phyloP scores from a whole-genome alignment of 768 basidiomycete genomes.

The Hydnum rufescens region DNA sequence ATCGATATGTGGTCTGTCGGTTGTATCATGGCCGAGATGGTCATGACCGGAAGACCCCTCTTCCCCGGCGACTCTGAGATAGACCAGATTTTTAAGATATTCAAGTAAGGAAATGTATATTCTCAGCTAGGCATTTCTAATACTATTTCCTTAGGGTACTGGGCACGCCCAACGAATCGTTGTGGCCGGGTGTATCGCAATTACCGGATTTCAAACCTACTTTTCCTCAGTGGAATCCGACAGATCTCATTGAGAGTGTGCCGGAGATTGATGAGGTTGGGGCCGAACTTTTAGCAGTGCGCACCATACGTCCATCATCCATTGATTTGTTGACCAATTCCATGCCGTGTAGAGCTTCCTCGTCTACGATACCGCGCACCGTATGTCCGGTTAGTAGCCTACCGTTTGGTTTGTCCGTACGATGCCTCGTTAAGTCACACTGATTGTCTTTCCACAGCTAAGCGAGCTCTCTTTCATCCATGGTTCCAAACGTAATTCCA shows the following conservation, averaged over 20 bases:
- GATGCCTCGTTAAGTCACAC: background rate
- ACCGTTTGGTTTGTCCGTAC: background rate
- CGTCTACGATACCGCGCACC: constrained; percentile 75
- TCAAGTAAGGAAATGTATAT: constrained; percentile 41
- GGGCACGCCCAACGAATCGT: constrained; percentile 80
- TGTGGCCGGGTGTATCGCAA: constrained; percentile 76
- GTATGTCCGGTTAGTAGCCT: constrained; percentile 58
- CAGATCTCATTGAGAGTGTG: constrained; percentile 48
- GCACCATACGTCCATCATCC: constrained; percentile 7
- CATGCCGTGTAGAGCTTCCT: constrained; percentile 32
- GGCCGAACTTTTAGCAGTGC: constrained; percentile 59
- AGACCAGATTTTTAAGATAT: constrained; percentile 99
- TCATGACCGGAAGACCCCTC: constrained; percentile 66
- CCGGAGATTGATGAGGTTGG: constrained; percentile 55
- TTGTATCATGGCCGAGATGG: constrained; percentile 98
- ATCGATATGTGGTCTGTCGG: constrained; percentile 99
- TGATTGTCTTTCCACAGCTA: constrained; percentile 22
- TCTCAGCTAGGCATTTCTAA: background rate
- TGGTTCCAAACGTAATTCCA: too few relatives aligned
- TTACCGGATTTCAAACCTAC: constrained; percentile 92
- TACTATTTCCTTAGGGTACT: constrained; percentile 38
- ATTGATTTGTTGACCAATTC: background rate
- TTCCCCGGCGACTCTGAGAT: constrained; percentile 99
- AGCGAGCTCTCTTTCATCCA: constrained; percentile 33
- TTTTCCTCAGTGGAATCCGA: constrained; percentile 84